These are phyloP conservation scores for Xerocomus amazonicus DNA, from an alignment of 1,284 basidiomycete species.

Conservation along the genomic window DNA sequence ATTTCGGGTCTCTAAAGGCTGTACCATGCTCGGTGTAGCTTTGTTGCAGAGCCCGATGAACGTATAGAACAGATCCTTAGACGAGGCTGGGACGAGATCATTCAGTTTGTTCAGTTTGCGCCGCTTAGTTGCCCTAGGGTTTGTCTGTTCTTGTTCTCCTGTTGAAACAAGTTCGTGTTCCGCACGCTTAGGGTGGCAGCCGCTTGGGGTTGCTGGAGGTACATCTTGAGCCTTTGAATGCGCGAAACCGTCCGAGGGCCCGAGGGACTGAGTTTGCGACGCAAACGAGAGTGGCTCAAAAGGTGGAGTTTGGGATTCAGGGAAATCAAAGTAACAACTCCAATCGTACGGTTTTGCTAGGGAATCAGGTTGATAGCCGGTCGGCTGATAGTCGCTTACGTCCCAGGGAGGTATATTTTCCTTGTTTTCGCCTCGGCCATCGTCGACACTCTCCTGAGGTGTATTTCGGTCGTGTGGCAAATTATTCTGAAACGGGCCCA, in stretches of 20 bases:
- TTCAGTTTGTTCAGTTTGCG: constrained; percentile 31
- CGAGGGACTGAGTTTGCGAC: constrained; percentile 17
- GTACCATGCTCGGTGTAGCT: constrained; percentile 7
- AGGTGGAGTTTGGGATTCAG: constrained; percentile 14
- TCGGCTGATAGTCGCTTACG: neutral
- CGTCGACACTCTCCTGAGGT: constrained; percentile 12
- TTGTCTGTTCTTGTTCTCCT: constrained; percentile 2
- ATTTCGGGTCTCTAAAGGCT: constrained; percentile 18
- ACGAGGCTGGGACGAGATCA: constrained; percentile 23
- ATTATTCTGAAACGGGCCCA: neutral
- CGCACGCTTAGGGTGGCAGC: neutral
- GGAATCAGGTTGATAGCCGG: neutral
- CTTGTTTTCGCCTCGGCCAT: constrained; percentile 16
- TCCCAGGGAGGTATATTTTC: constrained; percentile 19
- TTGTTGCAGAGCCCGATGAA: constrained; percentile 27
- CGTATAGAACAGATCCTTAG: constrained; percentile 26
- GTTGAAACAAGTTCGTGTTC: constrained; percentile 2
- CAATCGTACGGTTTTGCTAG: constrained; percentile 17
- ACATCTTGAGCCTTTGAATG: constrained; percentile 5
- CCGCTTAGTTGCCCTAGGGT: constrained; percentile 19
- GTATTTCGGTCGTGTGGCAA: neutral
- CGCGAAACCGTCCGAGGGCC: constrained; percentile 3
- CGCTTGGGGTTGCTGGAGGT: constrained; percentile 7
- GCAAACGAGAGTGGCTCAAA: constrained; percentile 29
- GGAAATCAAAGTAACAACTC: constrained; percentile 26